A percentile compares a stretch with the other conserved stretches of the same genome.
Conservation (phyloP, 805 yeast species). For the Crinitomyces ghanaensis region DNA sequence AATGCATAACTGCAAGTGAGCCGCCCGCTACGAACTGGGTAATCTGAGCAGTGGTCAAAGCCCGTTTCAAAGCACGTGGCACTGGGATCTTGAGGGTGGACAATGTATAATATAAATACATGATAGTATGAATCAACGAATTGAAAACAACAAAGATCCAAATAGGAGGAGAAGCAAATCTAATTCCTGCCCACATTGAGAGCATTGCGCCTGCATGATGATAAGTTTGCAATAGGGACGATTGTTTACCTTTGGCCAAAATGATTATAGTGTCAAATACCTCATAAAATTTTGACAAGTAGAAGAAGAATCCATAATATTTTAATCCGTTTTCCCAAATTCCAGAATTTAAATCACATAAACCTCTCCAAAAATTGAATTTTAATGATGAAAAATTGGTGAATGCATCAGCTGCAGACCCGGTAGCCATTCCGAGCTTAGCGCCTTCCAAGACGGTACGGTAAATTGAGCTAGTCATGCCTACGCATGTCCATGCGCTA, state of each 20-base stretch:
- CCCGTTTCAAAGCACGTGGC: conserved; percentile 45
- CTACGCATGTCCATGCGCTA: conserved; percentile 59
- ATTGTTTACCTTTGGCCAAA: conserved; percentile 53
- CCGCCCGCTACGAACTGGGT: conserved; percentile 62
- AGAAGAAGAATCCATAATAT: conserved; percentile 54
- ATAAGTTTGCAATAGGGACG: conserved; percentile 57
- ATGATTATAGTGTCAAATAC: conserved; percentile 59
- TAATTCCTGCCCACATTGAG: conserved; percentile 71
- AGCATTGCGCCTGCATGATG: conserved; percentile 75
- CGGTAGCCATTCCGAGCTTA: conserved; percentile 22
- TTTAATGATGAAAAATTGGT: conserved; percentile 12
- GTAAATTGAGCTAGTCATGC: conserved; percentile 46
- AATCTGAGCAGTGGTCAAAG: conserved; percentile 56
- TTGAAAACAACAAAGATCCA: conserved; percentile 74
- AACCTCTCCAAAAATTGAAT: conserved; percentile 37
- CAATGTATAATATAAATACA: conserved; percentile 60
- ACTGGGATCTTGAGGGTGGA: conserved; percentile 47
- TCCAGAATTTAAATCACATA: conserved; percentile 51
- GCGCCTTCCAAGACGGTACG: conserved; percentile 28
- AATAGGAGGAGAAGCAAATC: conserved; percentile 62
- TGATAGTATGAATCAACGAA: conserved; percentile 64
- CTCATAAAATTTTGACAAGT: conserved; percentile 60
- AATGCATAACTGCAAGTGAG: conserved; percentile 49
- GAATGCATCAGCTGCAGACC: conserved; percentile 7
- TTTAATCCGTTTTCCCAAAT: conserved; percentile 45